These are phyloP conservation scores for Sequoiadendron giganteum DNA, from an alignment of 75 land plant genomes.

Conservation along the genomic window DNA sequence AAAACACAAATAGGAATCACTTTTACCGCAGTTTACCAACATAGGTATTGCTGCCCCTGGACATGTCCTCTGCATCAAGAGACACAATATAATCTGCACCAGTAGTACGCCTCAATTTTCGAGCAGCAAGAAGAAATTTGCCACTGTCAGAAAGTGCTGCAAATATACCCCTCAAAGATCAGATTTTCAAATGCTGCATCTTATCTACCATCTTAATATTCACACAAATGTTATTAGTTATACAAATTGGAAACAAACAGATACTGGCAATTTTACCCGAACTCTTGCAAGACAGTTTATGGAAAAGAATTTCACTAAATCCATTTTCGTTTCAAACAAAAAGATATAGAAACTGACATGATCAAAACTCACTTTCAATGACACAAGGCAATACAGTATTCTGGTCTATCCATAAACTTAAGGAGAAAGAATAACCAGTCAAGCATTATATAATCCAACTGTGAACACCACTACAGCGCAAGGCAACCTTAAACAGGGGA, in stretches of 20 bases:
- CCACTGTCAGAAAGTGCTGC: conserved; percentile 29
- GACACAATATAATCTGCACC: conserved; percentile 46
- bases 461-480: not conserved
- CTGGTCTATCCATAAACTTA: not conserved
- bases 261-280: not conserved
- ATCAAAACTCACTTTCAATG: not conserved
- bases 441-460: not conserved
- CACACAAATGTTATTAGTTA: not conserved
- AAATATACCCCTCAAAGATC: not conserved
- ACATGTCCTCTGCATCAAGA: conserved; percentile 40
- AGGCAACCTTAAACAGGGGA: not conserved
- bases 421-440: not conserved
- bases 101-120: conserved; percentile 39
- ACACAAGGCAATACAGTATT: not conserved
- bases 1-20: not conserved
- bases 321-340: not conserved
- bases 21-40: conserved; percentile 40
- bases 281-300: not conserved
- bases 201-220: not conserved
- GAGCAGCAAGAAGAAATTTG: conserved; percentile 42
- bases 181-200: not conserved
- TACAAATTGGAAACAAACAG: not conserved
- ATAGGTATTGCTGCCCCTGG: conserved; percentile 37
- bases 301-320: not conserved
- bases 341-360: not conserved